A percentile compares a stretch with the other conserved stretches of the same genome.
phyloP scores from a whole-genome alignment of 2,329 filamentous ascomycete genomes.

The Ophiognomonia clavigignenti-juglandacearum region DNA sequence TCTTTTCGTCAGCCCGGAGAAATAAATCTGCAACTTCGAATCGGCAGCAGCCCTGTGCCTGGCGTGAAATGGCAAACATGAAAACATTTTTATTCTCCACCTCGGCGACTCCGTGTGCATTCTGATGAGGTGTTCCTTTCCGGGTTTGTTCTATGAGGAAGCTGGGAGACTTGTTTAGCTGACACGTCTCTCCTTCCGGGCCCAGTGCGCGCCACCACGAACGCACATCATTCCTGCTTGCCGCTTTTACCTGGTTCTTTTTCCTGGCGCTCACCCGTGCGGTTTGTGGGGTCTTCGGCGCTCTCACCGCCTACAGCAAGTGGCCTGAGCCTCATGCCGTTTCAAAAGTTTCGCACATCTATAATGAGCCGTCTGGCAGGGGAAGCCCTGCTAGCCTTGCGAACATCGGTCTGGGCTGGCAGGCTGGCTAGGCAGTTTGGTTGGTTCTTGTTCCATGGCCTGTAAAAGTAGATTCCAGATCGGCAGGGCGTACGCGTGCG shows the following conservation, averaged over 20 bases:
- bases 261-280: too few relatives aligned
- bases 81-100: background rate
- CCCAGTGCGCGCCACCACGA: background rate
- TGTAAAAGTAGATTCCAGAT: background rate
- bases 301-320: background rate
- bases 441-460: background rate
- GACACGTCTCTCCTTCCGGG: background rate
- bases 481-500: background rate
- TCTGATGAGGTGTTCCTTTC: too few relatives aligned
- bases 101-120: background rate
- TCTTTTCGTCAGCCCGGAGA: too few relatives aligned
- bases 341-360: too few relatives aligned
- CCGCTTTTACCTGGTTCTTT: too few relatives aligned
- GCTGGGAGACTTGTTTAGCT: background rate
- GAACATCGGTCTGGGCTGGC: background rate
- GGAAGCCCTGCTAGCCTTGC: background rate
- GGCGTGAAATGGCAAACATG: too few relatives aligned
- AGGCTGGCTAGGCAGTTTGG: background rate
- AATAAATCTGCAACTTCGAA: too few relatives aligned
- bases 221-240: background rate
- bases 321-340: too few relatives aligned
- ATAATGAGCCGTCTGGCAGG: too few relatives aligned
- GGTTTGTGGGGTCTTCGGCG: background rate
- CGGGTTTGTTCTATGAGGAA: background rate
- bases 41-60: too few relatives aligned